Evolutionary conservation across 1,284 basidiomycete species (phyloP).

Genomic region (Apiotrichum gracile): DNA sequence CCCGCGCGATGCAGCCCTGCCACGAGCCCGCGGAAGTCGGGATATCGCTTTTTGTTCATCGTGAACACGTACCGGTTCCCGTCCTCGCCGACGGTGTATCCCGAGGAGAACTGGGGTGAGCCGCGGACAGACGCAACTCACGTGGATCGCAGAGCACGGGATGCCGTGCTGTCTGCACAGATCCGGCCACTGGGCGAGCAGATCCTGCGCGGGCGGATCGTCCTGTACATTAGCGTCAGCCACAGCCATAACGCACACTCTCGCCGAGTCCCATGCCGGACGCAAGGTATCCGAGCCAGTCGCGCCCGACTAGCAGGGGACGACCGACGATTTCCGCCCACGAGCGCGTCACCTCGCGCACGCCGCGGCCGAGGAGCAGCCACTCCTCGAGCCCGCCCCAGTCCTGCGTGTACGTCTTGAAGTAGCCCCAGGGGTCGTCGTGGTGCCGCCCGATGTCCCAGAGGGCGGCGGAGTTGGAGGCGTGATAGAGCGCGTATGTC

Average conservation of each 20-base stretch:
- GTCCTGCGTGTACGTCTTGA: constrained; percentile 46
- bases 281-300: constrained; percentile 48
- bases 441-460: constrained; percentile 47
- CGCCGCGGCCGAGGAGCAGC: constrained; percentile 42
- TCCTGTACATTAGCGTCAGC: constrained; percentile 21
- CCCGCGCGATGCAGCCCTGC: constrained; percentile 44
- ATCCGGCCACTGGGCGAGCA: constrained; percentile 45
- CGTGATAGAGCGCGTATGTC: constrained; percentile 46
- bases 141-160: constrained; percentile 45
- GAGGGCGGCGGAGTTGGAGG: constrained; percentile 43
- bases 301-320: constrained; percentile 44
- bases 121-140: constrained; percentile 1
- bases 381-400: constrained; percentile 48
- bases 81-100: constrained; percentile 45
- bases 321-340: constrained; percentile 43
- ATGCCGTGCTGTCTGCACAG: constrained; percentile 47
- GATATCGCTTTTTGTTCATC: constrained; percentile 48
- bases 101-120: constrained; percentile 38
- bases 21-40: constrained; percentile 48
- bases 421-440: constrained; percentile 48
- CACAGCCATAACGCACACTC: constrained; percentile 19
- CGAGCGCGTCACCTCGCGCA: constrained; percentile 36
- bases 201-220: constrained; percentile 46
- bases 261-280: constrained; percentile 48
- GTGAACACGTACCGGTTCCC: constrained; percentile 48